These are phyloP conservation scores for Cucurbita pepo DNA, from an alignment of 306 rosid genomes.

Conservation along the genomic window DNA sequence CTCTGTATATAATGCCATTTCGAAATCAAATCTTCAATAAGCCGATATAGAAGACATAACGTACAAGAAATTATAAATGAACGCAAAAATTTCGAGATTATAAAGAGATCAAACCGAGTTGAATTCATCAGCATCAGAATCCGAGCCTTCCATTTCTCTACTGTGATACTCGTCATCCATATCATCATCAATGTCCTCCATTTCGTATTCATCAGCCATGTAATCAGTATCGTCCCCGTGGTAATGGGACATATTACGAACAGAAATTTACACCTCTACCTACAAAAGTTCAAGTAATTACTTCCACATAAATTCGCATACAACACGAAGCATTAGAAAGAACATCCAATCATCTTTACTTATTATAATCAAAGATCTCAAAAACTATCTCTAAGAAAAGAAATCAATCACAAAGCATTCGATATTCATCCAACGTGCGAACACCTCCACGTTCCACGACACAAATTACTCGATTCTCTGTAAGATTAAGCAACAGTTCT, in stretches of 20 bases:
- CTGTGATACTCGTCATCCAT: slow-evolving; percentile 39
- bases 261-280: slow-evolving; percentile 2
- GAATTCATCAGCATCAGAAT: slow-evolving; percentile 51
- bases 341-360: not conserved
- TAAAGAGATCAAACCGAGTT: slow-evolving; percentile 24
- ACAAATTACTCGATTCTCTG: not conserved
- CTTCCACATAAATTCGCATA: not conserved
- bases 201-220: slow-evolving; percentile 53
- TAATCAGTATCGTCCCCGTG: slow-evolving; percentile 36
- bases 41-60: not conserved
- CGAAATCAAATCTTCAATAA: not conserved
- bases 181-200: slow-evolving; percentile 53
- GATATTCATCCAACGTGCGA: not conserved
- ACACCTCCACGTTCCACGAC: not conserved
- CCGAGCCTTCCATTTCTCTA: slow-evolving; percentile 42
- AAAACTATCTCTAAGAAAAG: not conserved
- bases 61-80: not conserved
- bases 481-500: not conserved
- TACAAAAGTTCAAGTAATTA: slow-evolving; percentile 6
- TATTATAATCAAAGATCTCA: not conserved
- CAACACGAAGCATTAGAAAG: not conserved
- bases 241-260: slow-evolving; percentile 32
- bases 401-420: not conserved
- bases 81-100: not conserved
- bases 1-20: slow-evolving; percentile 23